Evolutionary conservation across 345 rosid genomes (phyloP).

Genomic region (Acer negundo): DNA sequence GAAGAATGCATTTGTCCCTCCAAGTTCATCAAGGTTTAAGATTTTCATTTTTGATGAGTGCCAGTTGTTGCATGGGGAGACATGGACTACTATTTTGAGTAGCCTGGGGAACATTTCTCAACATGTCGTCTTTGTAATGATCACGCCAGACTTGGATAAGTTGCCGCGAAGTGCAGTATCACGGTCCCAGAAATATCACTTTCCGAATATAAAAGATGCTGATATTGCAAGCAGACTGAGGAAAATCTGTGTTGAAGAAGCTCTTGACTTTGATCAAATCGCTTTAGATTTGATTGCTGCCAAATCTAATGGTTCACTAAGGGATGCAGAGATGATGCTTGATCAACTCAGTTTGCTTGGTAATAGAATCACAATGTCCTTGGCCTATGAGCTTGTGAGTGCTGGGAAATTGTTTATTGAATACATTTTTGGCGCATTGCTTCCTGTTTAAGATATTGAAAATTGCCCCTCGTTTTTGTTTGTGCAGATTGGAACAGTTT

Average conservation of each 20-base stretch:
- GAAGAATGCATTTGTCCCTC: slow-evolving; percentile 65
- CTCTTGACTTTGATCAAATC: slow-evolving; percentile 65
- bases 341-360: slow-evolving; percentile 95
- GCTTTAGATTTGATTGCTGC: slow-evolving; percentile 89
- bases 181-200: slow-evolving; percentile 79
- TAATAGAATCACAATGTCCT: slow-evolving; percentile 67
- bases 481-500: slow-evolving; percentile 84
- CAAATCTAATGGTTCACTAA: slow-evolving; percentile 90
- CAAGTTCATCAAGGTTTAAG: slow-evolving; percentile 73
- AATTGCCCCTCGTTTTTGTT: slow-evolving; percentile 6
- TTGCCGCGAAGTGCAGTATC: slow-evolving; percentile 75
- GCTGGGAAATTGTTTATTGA: slow-evolving; percentile 14
- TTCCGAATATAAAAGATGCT: slow-evolving; percentile 65
- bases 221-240: slow-evolving; percentile 66
- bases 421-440: not conserved
- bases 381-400: slow-evolving; percentile 90
- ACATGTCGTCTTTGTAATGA: slow-evolving; percentile 71
- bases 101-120: slow-evolving; percentile 66
- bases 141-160: slow-evolving; percentile 83
- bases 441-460: slow-evolving; percentile 13
- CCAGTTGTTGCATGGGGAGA: slow-evolving; percentile 72
- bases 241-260: slow-evolving; percentile 71
- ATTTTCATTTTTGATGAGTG: slow-evolving; percentile 87
- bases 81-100: slow-evolving; percentile 71
- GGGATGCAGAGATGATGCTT: slow-evolving; percentile 96